These are phyloP conservation scores for Monascus ruber DNA, from an alignment of 2,329 filamentous ascomycete genomes.

Conservation along the genomic window DNA sequence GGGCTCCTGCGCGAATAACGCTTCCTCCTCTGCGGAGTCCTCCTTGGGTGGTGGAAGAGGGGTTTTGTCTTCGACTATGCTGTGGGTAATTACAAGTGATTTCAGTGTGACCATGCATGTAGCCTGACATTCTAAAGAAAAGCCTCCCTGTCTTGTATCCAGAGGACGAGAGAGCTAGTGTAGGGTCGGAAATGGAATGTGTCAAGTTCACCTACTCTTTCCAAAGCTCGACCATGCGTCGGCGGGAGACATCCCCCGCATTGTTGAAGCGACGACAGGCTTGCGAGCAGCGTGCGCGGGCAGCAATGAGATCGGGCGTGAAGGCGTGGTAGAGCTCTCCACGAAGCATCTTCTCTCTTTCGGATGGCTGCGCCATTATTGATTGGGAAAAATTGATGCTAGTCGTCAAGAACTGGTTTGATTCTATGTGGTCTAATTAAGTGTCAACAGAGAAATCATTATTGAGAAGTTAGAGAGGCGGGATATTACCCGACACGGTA, in stretches of 20 bases:
- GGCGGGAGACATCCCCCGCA: conserved; percentile 47
- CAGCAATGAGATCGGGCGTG: conserved; percentile 53
- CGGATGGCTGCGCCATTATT: conserved; percentile 11
- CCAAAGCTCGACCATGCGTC: conserved; percentile 56
- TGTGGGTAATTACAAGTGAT: conserved; percentile 18
- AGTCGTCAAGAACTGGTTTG: no score
- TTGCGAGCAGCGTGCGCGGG: conserved; percentile 49
- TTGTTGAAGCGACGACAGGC: conserved; percentile 56
- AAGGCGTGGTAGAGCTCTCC: conserved; percentile 69
- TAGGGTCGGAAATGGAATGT: no score
- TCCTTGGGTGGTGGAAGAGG: conserved; percentile 50
- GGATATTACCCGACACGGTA: no score
- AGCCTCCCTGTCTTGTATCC: no score
- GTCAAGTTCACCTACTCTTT: conserved; percentile 47
- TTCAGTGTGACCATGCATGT: no score
- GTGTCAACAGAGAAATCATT: no score
- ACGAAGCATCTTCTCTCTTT: conserved; percentile 43
- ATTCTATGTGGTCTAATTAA: no score
- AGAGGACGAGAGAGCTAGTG: no score
- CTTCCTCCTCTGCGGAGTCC: conserved; percentile 53
- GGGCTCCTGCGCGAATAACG: conserved; percentile 51
- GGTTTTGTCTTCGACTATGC: conserved; percentile 50
- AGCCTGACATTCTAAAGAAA: no score
- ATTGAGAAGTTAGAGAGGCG: no score
- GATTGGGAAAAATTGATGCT: neutral